Percentiles rank a stretch among this genome's conserved stretches.
Evolutionary conservation across 2,329 filamentous ascomycete genomes (phyloP).

Genomic region (Penicillium nordicum): DNA sequence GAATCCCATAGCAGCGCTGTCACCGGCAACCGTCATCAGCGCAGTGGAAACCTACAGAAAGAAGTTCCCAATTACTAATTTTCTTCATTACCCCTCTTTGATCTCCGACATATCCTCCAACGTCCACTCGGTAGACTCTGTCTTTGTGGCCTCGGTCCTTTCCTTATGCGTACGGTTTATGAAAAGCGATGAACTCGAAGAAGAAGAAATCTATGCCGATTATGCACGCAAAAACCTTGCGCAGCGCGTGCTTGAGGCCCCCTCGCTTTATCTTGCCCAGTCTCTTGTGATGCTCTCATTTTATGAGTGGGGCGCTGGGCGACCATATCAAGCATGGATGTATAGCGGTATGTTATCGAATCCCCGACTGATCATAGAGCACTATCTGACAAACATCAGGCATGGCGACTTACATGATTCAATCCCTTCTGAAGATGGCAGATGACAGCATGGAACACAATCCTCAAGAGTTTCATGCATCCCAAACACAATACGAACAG

Average conservation of each 20-base stretch:
- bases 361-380: not conserved
- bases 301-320: constrained; percentile 38
- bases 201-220: constrained; percentile 31
- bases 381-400: constrained; percentile 20
- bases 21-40: constrained; percentile 31
- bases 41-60: constrained; percentile 37
- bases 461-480: constrained; percentile 33
- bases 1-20: constrained; percentile 23
- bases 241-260: constrained; percentile 31
- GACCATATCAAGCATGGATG: constrained; percentile 40
- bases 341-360: constrained; percentile 32
- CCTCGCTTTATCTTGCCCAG: constrained; percentile 36
- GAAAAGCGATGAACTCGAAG: constrained; percentile 21
- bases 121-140: constrained; percentile 29
- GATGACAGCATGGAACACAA: constrained; percentile 39
- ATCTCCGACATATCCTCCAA: constrained; percentile 34
- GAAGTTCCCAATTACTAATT: constrained; percentile 38
- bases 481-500: constrained; percentile 36
- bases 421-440: constrained; percentile 36
- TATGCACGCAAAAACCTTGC: constrained; percentile 34
- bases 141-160: constrained; percentile 35
- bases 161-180: constrained; percentile 37
- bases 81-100: constrained; percentile 37
- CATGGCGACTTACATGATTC: constrained; percentile 41
- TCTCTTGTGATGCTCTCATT: constrained; percentile 37